Evolutionary conservation across 345 rosid genomes (phyloP).

Genomic region (Hibiscus syriacus): DNA sequence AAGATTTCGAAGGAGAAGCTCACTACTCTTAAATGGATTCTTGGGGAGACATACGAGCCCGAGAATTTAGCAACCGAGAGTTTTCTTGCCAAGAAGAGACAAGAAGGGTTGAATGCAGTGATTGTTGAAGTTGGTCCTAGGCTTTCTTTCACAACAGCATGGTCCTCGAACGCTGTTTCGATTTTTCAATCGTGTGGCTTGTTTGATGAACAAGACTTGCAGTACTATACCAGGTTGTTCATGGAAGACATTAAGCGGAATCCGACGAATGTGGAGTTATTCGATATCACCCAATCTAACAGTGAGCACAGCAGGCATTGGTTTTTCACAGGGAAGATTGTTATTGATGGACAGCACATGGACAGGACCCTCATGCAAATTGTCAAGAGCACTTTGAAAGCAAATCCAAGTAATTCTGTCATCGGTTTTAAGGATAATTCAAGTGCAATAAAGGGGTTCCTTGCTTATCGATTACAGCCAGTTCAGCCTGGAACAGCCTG

Average conservation of each 20-base stretch:
- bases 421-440: constrained; percentile 95
- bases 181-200: too few relatives aligned
- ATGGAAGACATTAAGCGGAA: too few relatives aligned
- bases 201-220: constrained; percentile 93
- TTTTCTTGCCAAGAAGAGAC: constrained; percentile 66
- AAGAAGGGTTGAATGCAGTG: constrained; percentile 44
- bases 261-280: too few relatives aligned
- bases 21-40: constrained; percentile 64
- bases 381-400: constrained; percentile 84
- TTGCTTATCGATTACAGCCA: too few relatives aligned
- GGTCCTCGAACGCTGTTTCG: too few relatives aligned
- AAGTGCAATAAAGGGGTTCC: too few relatives aligned
- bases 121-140: constrained; percentile 83
- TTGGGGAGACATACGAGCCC: constrained; percentile 81
- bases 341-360: constrained; percentile 80
- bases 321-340: constrained; percentile 86
- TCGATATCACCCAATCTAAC: too few relatives aligned
- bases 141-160: constrained; percentile 84
- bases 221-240: too few relatives aligned
- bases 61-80: constrained; percentile 69
- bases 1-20: constrained; percentile 44
- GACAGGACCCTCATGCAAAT: constrained; percentile 82
- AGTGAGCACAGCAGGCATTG: too few relatives aligned
- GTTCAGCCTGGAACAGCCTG: constrained; percentile 59
- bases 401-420: constrained; percentile 73